A percentile compares a stretch with the other conserved stretches of the same genome.
Evolutionary conservation across 257 asterid genomes (phyloP).

Genomic region (Avicennia marina): DNA sequence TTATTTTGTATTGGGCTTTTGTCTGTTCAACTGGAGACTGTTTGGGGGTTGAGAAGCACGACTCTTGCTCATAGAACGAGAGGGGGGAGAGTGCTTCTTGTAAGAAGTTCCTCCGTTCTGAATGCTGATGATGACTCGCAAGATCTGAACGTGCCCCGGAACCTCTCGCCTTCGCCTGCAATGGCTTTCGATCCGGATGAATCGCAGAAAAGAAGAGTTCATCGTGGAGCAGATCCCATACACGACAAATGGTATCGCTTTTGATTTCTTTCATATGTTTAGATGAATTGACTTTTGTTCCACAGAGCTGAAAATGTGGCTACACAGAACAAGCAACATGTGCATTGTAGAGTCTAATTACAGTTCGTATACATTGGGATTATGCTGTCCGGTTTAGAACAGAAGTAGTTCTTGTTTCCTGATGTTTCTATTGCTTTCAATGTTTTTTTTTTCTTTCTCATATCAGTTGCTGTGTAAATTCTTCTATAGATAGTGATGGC

Average conservation of each 20-base stretch:
- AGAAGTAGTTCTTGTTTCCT: constrained; percentile 11
- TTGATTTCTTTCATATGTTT: constrained; percentile 28
- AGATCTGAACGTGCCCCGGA: constrained; percentile 31
- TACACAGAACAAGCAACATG: constrained; percentile 15
- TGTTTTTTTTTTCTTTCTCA: constrained; percentile 2
- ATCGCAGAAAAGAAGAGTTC: constrained; percentile 61
- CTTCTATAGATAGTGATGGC: neutral
- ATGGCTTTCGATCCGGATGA: constrained; percentile 53
- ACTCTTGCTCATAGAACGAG: constrained; percentile 53
- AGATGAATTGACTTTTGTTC: constrained; percentile 19
- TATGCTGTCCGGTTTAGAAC: constrained; percentile 9
- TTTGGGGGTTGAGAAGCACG: constrained; percentile 35
- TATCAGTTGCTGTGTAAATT: constrained; percentile 20
- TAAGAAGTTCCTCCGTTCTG: constrained; percentile 31
- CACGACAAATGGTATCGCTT: constrained; percentile 48
- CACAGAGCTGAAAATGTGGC: constrained; percentile 28
- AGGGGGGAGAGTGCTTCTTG: constrained; percentile 9
- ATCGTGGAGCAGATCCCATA: constrained; percentile 78
- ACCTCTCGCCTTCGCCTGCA: constrained; percentile 57
- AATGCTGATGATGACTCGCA: constrained; percentile 25
- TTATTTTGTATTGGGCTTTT: constrained; percentile 40
- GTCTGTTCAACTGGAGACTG: constrained; percentile 35
- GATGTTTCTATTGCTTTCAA: constrained; percentile 9
- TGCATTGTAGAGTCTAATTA: constrained; percentile 24
- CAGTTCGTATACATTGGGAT: constrained; percentile 17